Evolutionary conservation across 2,329 filamentous ascomycete genomes (phyloP).

Genomic region (Metarhizium anisopliae): DNA sequence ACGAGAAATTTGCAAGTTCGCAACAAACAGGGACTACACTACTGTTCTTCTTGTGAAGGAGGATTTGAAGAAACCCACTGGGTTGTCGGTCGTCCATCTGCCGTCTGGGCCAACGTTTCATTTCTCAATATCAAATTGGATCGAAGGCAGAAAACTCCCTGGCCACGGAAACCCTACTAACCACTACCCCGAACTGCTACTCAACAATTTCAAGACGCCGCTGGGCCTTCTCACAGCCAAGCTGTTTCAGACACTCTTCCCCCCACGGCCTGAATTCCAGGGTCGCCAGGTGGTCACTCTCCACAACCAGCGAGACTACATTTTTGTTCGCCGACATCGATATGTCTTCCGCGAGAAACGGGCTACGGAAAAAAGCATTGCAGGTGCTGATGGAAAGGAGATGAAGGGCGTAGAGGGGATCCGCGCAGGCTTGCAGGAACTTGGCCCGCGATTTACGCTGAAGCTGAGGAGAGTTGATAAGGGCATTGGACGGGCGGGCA

Average conservation of each 20-base stretch:
- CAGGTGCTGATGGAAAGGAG: conserved; percentile 71
- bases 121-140: conserved; percentile 84
- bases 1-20: conserved; percentile 81
- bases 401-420: conserved; percentile 81
- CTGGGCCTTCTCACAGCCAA: conserved; percentile 81
- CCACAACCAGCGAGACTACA: conserved; percentile 93
- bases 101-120: conserved; percentile 85
- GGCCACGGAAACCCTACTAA: conserved; percentile 84
- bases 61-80: conserved; percentile 76
- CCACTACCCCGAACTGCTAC: conserved; percentile 80
- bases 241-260: conserved; percentile 56
- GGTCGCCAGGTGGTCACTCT: conserved; percentile 86
- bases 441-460: conserved; percentile 66
- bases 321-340: conserved; percentile 82
- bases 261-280: conserved; percentile 70
- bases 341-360: conserved; percentile 91
- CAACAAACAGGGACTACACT: conserved; percentile 72
- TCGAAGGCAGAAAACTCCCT: conserved; percentile 77
- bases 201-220: conserved; percentile 93
- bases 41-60: conserved; percentile 80
- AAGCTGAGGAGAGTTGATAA: conserved; percentile 89
- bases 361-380: conserved; percentile 76
- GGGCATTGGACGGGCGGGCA: conserved; percentile 64
- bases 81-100: conserved; percentile 75
- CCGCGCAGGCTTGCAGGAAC: conserved; percentile 77